A percentile compares a stretch with the other conserved stretches of the same genome.
These are phyloP conservation scores for Pythium dissimile DNA, from an alignment of 352 stramenopile species.

Conservation along the genomic window DNA sequence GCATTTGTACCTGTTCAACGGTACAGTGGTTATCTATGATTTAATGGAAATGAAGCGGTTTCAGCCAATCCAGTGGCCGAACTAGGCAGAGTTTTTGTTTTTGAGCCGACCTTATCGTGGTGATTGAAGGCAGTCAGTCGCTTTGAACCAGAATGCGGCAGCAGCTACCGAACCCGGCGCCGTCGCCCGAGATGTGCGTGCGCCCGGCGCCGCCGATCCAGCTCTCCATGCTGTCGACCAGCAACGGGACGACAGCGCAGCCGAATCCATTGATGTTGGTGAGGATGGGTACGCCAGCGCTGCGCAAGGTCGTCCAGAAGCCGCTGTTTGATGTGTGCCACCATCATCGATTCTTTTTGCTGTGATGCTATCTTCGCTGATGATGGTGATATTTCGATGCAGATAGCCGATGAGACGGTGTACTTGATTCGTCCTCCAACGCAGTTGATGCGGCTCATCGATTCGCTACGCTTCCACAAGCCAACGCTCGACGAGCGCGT, in stretches of 20 bases:
- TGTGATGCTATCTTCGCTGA: not conserved
- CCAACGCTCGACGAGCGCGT: constrained; percentile 67
- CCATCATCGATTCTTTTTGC: not conserved
- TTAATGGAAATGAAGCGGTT: too few species aligned
- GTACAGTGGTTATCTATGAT: not conserved
- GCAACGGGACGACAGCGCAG: not conserved
- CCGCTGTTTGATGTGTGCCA: constrained; percentile 57
- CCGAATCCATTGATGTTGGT: constrained; percentile 11
- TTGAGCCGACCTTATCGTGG: not conserved
- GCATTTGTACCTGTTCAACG: not conserved
- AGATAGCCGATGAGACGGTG: constrained; percentile 76
- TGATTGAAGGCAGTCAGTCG: constrained; percentile 18
- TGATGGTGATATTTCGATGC: not conserved
- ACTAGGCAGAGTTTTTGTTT: constrained; percentile 1
- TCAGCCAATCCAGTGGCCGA: not conserved
- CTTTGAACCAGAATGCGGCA: not conserved
- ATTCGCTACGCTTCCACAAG: constrained; percentile 82
- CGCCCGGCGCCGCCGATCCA: constrained; percentile 8
- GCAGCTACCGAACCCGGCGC: not conserved
- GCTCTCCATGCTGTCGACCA: constrained; percentile 5
- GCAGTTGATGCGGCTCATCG: constrained; percentile 81
- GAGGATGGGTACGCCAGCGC: constrained; percentile 14
- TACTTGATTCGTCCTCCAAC: constrained; percentile 68
- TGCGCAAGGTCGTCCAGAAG: constrained; percentile 68
- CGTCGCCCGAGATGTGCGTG: constrained; percentile 4